Base-by-base conservation (phyloP, 495 filamentous ascomycete genomes). In the Letharia columbiana region DNA sequence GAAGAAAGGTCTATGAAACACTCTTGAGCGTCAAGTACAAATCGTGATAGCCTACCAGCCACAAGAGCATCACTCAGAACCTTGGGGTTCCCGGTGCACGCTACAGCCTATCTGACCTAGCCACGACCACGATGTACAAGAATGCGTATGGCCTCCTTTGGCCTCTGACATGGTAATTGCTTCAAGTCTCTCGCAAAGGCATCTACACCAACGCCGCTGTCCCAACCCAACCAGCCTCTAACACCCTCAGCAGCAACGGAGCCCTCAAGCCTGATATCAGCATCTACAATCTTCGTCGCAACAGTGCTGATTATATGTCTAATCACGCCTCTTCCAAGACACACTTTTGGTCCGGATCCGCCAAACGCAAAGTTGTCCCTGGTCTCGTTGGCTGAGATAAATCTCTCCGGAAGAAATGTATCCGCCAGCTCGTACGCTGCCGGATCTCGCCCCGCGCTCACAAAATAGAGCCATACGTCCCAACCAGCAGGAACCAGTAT, bases 391-490 rank as follows among this genome's bases (percentile, higher is more conserved):
- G 18, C 50, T 2, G 9, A 11, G n/a, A 67, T 15, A 42, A 58
- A 72, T 15, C 73, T 54, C 50, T 62, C 62, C 11, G 68, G 39
- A 6, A 56, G 35, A 44, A 74, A 74, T 3, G 8, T 18, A n/a
- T 73, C 71, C 0, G 70, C 62, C 17, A 56, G 60, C 2, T 67
- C 50, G 40, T 70, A 74, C 4, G 54, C 50, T 20, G 64, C 50
- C 12, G 50, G 61, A 65, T 74, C 73, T 42, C 72, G 58, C 44
- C 44, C 66, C 39, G 69, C 73, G 44, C 73, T 73, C 4, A 67
- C 62, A 49, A 75, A 74, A 57, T 75, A 75, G 20, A 72, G 45
- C 73, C 73, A 75, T 0, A 65, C 56, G 57, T 75, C 73, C 71
- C 71, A 73, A 12, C 63, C 71, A 44, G 41, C 56, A 0, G 73